phyloP scores from a whole-genome alignment of 805 yeast species.

The Saccharomycopsis sp. region DNA sequence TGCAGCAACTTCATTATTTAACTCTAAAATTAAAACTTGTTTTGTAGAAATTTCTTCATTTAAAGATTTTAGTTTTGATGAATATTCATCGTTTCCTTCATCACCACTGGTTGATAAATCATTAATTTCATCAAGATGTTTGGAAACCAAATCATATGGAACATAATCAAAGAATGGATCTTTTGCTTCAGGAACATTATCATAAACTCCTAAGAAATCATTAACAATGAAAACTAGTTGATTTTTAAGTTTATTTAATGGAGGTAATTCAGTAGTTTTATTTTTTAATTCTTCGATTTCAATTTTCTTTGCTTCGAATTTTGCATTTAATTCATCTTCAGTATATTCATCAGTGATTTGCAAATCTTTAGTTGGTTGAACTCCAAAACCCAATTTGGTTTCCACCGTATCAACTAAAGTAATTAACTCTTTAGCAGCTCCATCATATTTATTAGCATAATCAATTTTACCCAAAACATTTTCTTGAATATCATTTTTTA shows the following conservation, averaged over 20 bases:
- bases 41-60: conserved; percentile 4
- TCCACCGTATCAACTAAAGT: conserved; percentile 4
- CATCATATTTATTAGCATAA: conserved; percentile 14
- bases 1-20: conserved; percentile 18
- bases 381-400: conserved; percentile 3
- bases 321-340: conserved; percentile 4
- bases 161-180: conserved; percentile 5
- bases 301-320: not conserved
- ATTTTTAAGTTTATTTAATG: not conserved
- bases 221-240: conserved; percentile 5
- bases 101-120: conserved; percentile 12
- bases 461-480: conserved; percentile 16
- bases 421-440: conserved; percentile 8
- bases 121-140: conserved; percentile 10
- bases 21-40: conserved; percentile 17
- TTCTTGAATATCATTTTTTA: conserved; percentile 13
- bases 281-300: not conserved
- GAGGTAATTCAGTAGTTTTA: not conserved
- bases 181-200: conserved; percentile 6
- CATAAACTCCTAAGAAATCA: conserved; percentile 17
- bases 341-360: conserved; percentile 8
- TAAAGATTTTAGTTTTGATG: conserved; percentile 4
- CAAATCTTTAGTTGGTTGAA: conserved; percentile 1
- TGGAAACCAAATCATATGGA: conserved; percentile 8
- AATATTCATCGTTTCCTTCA: conserved; percentile 1